Evolutionary conservation across 2,329 filamentous ascomycete species (phyloP), one percentile per base, ranked within the genome.

Genomic region (Penicillium digitatum): DNA sequence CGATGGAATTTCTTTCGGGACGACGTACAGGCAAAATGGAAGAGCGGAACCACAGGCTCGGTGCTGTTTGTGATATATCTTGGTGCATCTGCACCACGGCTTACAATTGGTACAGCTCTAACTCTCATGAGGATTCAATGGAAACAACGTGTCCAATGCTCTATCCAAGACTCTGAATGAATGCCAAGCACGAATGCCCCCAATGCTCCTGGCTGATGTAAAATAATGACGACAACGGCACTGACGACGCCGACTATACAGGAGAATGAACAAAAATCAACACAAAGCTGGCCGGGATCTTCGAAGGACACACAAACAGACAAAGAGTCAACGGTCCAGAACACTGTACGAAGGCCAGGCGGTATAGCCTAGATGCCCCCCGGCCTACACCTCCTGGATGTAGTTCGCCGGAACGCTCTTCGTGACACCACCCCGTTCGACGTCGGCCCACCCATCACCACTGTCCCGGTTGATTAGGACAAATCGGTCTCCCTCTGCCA

Each of bases 391-490:
- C 67, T 87, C 83, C 74, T 91, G 88, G 56, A 97, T 83, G 77
- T 97, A 99, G 72, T 90, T 95, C 35, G 92, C 92, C 43, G 94
- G 94, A 51, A 99, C 94, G 71, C 91, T 96, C 69, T 86, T 92
- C 46, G 87, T 90, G 38, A 86, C 79, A 1, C 92, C 92, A 18
- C 90, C 91, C 73, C 90, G 91, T 77, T 97, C 94, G 18, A 99
- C 94, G 76, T 97, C 94, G 27, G 87, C 90, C 94, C 94, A 99
- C 0, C 94, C 94, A 76, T 97, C 94, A 1, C 94, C 94, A 0
- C 86, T 82, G 69, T 97, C 93, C 54, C 89, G 86, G 66, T 87
- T 91, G 58, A 96, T 85, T 31, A 99, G 79, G 37, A 99, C 91
- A 67, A 99, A 95, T 48, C 86, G 83, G 74, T 99, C 94, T 0